Conservation (phyloP, 495 filamentous ascomycete species). For the Gamarada debralockiae region DNA sequence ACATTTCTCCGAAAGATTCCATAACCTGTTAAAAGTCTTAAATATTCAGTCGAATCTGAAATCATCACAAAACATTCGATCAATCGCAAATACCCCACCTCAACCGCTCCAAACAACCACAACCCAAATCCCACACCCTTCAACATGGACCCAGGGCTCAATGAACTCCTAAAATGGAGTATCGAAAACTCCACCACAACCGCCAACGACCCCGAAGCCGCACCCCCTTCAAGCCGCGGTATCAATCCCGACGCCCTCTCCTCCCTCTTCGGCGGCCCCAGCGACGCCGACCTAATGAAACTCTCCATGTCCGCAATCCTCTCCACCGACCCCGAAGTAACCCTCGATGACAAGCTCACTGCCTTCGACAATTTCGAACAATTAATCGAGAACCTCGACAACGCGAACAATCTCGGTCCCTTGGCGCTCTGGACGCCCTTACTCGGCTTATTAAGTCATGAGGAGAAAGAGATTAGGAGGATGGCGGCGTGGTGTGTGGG, state of each 20-base stretch:
- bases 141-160: constrained; percentile 36
- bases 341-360: constrained; percentile 72
- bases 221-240: constrained; percentile 33
- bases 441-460: constrained; percentile 58
- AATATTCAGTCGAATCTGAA: too few species aligned
- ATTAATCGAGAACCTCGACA: constrained; percentile 86
- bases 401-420: constrained; percentile 84
- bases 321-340: constrained; percentile 51
- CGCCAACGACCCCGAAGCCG: constrained; percentile 39
- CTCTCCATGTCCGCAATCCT: constrained; percentile 71
- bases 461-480: constrained; percentile 65
- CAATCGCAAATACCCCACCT: neutral
- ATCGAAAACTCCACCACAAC: constrained; percentile 67
- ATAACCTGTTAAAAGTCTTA: too few species aligned
- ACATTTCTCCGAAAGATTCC: too few species aligned
- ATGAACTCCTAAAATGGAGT: constrained; percentile 87
- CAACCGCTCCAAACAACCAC: neutral
- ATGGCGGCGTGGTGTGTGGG: constrained; percentile 92
- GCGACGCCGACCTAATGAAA: constrained; percentile 87
- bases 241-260: constrained; percentile 65
- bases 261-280: constrained; percentile 73
- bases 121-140: neutral
- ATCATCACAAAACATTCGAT: too few species aligned
- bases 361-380: constrained; percentile 98
- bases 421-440: constrained; percentile 80